These are phyloP conservation scores for Ramularia endophylla DNA, from an alignment of 2,329 filamentous ascomycete genomes.

Conservation along the genomic window DNA sequence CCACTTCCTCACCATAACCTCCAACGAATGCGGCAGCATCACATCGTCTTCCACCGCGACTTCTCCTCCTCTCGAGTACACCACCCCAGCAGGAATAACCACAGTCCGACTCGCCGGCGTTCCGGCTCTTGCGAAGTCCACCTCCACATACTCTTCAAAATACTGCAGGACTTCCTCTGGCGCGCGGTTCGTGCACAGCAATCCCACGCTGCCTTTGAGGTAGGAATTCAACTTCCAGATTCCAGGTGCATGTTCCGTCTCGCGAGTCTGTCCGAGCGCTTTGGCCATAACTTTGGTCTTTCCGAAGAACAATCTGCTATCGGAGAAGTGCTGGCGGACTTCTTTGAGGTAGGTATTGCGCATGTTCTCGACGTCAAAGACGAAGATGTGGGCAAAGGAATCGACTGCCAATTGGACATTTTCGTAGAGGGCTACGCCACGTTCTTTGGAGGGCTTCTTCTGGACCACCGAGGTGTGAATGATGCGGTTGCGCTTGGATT, in stretches of 20 bases:
- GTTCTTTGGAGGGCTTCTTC: slow-evolving; percentile 84
- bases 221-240: slow-evolving; percentile 63
- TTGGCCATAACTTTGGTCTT: slow-evolving; percentile 99
- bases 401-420: slow-evolving; percentile 81
- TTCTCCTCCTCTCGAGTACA: slow-evolving; percentile 74
- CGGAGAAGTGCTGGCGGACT: slow-evolving; percentile 74
- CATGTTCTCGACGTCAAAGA: slow-evolving; percentile 95
- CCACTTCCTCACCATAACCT: slow-evolving; percentile 83
- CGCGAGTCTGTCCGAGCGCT: slow-evolving; percentile 70
- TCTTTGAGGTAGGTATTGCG: slow-evolving; percentile 94
- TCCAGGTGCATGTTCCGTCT: slow-evolving; percentile 71
- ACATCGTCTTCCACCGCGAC: slow-evolving; percentile 76
- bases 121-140: slow-evolving; percentile 89
- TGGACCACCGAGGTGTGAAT: slow-evolving; percentile 84
- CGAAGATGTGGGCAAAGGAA: slow-evolving; percentile 84
- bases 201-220: slow-evolving; percentile 76
- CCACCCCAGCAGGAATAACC: slow-evolving; percentile 72
- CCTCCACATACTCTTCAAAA: slow-evolving; percentile 65
- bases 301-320: slow-evolving; percentile 93
- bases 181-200: slow-evolving; percentile 80
- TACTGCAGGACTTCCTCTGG: slow-evolving; percentile 62
- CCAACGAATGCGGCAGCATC: slow-evolving; percentile 77
- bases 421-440: slow-evolving; percentile 78
- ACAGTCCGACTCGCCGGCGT: slow-evolving; percentile 68
- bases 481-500: slow-evolving; percentile 87